phyloP scores from a whole-genome alignment of 805 yeast species.

The Suhomyces xylopsoci region DNA sequence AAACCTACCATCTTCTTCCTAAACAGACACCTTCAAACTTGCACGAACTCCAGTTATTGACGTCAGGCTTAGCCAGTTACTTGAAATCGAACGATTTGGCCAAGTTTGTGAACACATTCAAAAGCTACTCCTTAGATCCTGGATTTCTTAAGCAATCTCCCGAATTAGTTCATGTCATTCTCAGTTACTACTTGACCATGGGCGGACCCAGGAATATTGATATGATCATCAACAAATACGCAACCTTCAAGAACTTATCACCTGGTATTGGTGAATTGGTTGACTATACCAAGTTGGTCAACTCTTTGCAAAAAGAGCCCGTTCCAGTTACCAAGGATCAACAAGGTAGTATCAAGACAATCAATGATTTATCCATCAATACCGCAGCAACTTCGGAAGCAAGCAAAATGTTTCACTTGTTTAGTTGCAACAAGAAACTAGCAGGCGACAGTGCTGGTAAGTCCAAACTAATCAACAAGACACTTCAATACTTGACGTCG shows the following conservation, averaged over 20 bases:
- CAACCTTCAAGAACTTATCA: slow-evolving; percentile 11
- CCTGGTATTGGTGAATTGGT: slow-evolving; percentile 13
- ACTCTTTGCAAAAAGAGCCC: slow-evolving; percentile 11
- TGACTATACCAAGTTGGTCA: slow-evolving; percentile 19
- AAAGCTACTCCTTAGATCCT: slow-evolving; percentile 11
- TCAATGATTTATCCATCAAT: slow-evolving; percentile 6
- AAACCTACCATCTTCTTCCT: slow-evolving; percentile 4
- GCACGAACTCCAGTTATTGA: not conserved
- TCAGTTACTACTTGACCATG: slow-evolving; percentile 21
- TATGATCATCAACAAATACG: slow-evolving; percentile 17
- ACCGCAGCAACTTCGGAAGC: slow-evolving; percentile 9
- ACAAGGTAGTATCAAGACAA: not conserved
- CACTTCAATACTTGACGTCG: not conserved
- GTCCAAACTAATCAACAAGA: slow-evolving; percentile 5
- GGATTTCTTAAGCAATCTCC: slow-evolving; percentile 10
- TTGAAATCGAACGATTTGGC: slow-evolving; percentile 13
- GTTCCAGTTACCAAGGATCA: not conserved
- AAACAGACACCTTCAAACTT: not conserved
- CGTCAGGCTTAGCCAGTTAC: slow-evolving; percentile 1
- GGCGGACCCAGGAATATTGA: slow-evolving; percentile 13
- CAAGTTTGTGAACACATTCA: slow-evolving; percentile 17
- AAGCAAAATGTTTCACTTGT: slow-evolving; percentile 14
- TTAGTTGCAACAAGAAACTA: slow-evolving; percentile 9
- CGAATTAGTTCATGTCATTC: slow-evolving; percentile 17
- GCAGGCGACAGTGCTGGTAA: slow-evolving; percentile 8